A percentile compares a stretch with the other conserved stretches of the same genome.
Conservation (phyloP, 495 filamentous ascomycete species). For the Hyaloscypha bicolor region DNA sequence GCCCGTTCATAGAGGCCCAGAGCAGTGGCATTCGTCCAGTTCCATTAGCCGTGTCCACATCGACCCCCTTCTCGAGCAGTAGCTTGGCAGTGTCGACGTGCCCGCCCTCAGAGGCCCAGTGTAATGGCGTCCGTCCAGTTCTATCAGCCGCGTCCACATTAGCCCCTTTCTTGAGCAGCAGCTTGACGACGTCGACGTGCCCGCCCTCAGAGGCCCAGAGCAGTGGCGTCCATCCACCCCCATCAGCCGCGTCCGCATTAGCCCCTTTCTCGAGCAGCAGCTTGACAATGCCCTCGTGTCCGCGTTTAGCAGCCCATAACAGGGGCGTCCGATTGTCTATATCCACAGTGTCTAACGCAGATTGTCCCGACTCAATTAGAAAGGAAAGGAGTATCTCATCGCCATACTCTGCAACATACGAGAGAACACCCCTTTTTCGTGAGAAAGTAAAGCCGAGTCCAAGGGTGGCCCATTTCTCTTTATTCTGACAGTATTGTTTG, state of each 20-base stretch:
- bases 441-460: conserved; percentile 24
- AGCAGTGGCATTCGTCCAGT: not conserved
- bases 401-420: conserved; percentile 20
- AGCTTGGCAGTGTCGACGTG: too few species aligned
- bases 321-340: conserved; percentile 31
- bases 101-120: too few species aligned
- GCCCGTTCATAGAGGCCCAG: not conserved
- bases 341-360: not conserved
- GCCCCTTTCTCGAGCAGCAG: conserved; percentile 28
- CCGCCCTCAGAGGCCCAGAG: conserved; percentile 33
- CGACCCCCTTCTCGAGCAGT: not conserved
- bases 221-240: conserved; percentile 32
- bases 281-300: conserved; percentile 19
- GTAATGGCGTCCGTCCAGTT: too few species aligned
- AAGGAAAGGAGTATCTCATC: conserved; percentile 24
- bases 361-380: conserved; percentile 14
- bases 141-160: too few species aligned
- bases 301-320: conserved; percentile 32
- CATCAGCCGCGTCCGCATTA: conserved; percentile 29
- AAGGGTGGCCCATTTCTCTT: conserved; percentile 10
- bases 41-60: conserved; percentile 29
- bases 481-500: conserved; percentile 25
- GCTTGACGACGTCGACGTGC: not conserved
- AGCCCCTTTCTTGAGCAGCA: too few species aligned
- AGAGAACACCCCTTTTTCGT: conserved; percentile 8